These are phyloP conservation scores for Murraya paniculata DNA, from an alignment of 345 rosid genomes.

Conservation along the genomic window DNA sequence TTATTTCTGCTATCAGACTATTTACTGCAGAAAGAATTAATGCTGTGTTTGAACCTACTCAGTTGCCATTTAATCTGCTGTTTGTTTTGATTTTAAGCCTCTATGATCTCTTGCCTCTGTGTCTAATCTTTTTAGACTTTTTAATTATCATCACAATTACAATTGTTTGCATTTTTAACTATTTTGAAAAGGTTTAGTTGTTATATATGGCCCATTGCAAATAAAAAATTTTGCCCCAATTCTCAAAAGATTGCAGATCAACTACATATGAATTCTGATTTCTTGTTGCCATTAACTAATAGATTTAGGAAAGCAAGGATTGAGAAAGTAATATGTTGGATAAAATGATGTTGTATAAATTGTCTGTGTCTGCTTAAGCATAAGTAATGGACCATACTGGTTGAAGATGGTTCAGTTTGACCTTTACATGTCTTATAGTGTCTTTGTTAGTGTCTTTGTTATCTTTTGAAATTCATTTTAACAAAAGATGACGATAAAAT, in stretches of 20 bases:
- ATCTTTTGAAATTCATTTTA: background rate
- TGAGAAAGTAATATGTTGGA: background rate
- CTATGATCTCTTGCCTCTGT: background rate
- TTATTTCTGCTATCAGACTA: background rate
- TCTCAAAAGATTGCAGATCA: too few relatives aligned
- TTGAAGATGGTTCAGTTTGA: background rate
- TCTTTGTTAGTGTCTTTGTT: too few relatives aligned
- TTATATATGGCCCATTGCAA: background rate
- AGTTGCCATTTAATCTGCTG: background rate
- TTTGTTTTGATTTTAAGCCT: background rate
- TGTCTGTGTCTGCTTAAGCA: background rate
- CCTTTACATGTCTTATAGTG: background rate
- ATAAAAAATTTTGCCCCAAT: background rate
- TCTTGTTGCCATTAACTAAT: background rate
- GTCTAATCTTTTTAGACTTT: background rate
- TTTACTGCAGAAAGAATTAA: too few relatives aligned
- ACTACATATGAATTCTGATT: background rate
- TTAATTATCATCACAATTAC: background rate
- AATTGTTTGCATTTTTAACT: background rate
- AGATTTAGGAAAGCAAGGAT: background rate
- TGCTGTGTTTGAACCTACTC: too few relatives aligned
- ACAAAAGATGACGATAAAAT: too few relatives aligned
- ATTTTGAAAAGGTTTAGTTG: background rate
- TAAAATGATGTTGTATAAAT: background rate
- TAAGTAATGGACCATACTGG: background rate